Evolutionary conservation across 495 filamentous ascomycete genomes (phyloP), one percentile per base, ranked within the genome.

Genomic region (Cryomyces antarcticus): DNA sequence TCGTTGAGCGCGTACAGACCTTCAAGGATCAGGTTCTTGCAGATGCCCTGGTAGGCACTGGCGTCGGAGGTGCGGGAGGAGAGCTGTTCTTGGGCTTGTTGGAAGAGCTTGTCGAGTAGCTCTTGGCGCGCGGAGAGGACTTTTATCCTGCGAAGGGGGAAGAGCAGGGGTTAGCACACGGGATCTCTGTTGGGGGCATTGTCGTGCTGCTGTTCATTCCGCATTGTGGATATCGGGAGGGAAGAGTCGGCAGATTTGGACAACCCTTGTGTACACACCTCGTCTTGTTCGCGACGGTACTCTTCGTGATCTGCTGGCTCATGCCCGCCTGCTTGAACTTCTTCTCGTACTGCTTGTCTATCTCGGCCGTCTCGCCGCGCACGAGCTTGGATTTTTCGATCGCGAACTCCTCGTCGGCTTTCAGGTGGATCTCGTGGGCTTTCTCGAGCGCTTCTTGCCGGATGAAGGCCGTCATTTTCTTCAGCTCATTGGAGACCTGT

Each of bases 381-480:
- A 96, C 88, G 34, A 99, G 84, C 70, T 93, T 93, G 41, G 86
- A 86, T 65, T 96, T 96, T 59, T 96, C 92, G 57, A 94, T 95
- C 50, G 81, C 78, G 62, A 95, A 94, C 61, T 99, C 92, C 60
- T 95, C 86, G 64, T 96, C 82, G 61, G 92, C 92, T 64, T 96
- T 96, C 64, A 95, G 75, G 49, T 83, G 70, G 66, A 99, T 96
- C 62, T 99, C 92, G 56, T 76, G 76, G 52, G 87, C 85, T 66
- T 99, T 99, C 60, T 99, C 92, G 33, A 77, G 66, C 27, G 92
- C 92, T 71, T 99, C 92, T 67, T 95, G 87, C 59, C 80, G 80
- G 76, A 99, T 99, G 80, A 99, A 99, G 60, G 87, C 84, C 38
- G 92, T 96, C 92, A 99, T 99, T 71, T 99, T 99, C 69, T 79